Base-by-base conservation (phyloP, 768 basidiomycete species). In the Termitomyces sp. region DNA sequence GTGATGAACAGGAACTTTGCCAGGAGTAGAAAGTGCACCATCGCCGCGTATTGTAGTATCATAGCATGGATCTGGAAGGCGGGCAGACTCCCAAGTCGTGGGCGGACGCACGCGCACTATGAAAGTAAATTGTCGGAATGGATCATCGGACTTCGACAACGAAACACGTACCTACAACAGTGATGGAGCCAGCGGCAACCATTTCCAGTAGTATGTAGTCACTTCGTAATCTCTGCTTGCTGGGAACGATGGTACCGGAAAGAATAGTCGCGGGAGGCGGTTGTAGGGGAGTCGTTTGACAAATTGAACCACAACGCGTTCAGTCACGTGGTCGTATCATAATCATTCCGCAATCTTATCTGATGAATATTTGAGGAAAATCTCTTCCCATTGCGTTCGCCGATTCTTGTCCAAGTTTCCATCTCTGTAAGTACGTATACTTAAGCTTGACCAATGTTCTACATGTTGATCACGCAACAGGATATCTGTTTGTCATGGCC, bases 31-130 rank as follows among this genome's bases (percentile, higher is more conserved):
- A 53, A 96, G 82, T 12, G 87, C 82, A n/a, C 87, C 95, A 63
- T 95, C 95, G n/a, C 90, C 82, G 62, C 89, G 84, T 62, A 95
- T 77, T 61, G 81, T 77, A 47, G 79, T 77, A 65, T 92, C 89
- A 68, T 84, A 87, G 61, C 77, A 78, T 56, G 83, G 81, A 64
- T 88, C 85, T 53, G 94, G 91, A 45, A 95, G 85, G 48, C 92
- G 87, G 23, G 87, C 85, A 44, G 89, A 86, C 73, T 97, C 95
- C 82, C 84, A 89, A 42, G 85, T 34, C 51, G 89, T 89, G 54
- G 93, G 91, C 47, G 95, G 95, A 52, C 95, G 86, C 58, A 95
- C 90, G 63, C 95, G 92, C 54, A 97, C 95, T 95, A 69, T 37
- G 46, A 58, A n/a, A 25, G 35, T n/a, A 48, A 31, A 48, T 53